Conservation (phyloP, 108 stramenopile genomes). For the Skeletonema costatum region DNA sequence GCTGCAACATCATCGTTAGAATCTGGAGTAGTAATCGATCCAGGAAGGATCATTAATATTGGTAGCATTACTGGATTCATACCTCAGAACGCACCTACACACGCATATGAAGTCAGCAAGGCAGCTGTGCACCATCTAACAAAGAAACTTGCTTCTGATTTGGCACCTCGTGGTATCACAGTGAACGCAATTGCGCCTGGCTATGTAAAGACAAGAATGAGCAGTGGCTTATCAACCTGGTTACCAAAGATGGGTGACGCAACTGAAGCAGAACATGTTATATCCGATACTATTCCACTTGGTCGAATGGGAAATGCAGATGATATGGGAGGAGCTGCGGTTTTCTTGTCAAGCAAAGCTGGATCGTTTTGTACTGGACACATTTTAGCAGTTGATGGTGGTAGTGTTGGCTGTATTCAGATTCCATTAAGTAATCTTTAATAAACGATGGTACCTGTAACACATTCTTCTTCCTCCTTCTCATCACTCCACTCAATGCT, state of each 20-base stretch:
- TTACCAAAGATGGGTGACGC: conserved; percentile 10
- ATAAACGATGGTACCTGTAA: neutral
- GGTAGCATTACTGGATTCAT: conserved; percentile 90
- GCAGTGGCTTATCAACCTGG: conserved; percentile 71
- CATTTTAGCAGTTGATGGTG: conserved; percentile 92
- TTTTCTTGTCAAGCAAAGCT: conserved; percentile 82
- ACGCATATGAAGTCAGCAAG: conserved; percentile 94
- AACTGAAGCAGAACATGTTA: conserved; percentile 32
- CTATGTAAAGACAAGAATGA: conserved; percentile 88
- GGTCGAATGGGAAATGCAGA: conserved; percentile 84
- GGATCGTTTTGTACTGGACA: conserved; percentile 88
- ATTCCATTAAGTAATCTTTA: conserved; percentile 76
- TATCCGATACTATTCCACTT: conserved; percentile 70
- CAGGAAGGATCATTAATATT: conserved; percentile 91
- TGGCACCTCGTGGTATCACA: conserved; percentile 82
- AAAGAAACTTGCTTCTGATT: conserved; percentile 86
- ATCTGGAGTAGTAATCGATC: conserved; percentile 57
- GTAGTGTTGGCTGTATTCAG: conserved; percentile 76
- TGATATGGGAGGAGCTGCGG: conserved; percentile 91
- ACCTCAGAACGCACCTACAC: conserved; percentile 88
- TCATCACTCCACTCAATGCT: conserved; percentile 55
- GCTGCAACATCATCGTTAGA: neutral
- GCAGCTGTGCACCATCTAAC: conserved; percentile 93
- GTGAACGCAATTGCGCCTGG: conserved; percentile 94
- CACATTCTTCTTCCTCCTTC: neutral